phyloP scores from a whole-genome alignment of 202 grass and related monocot species.

The Schoenoplectus triqueter region DNA sequence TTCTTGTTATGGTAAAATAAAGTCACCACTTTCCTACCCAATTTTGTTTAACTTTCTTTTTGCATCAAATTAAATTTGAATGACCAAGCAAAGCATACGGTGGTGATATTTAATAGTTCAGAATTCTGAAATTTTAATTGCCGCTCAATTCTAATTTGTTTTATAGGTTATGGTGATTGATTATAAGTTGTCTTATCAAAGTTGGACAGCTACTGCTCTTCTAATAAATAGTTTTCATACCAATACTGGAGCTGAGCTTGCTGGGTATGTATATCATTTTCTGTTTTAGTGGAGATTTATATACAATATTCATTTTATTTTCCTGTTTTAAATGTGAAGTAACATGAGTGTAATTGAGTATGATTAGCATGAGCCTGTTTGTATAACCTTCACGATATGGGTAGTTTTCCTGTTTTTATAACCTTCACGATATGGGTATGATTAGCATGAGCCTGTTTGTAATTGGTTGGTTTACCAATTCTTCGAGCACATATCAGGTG shows the following conservation, averaged over 20 bases:
- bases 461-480: slow-evolving; percentile 11
- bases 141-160: slow-evolving; percentile 23
- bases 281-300: not conserved
- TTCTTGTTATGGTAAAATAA: slow-evolving; percentile 1
- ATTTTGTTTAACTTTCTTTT: not conserved
- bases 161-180: slow-evolving; percentile 91
- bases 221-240: slow-evolving; percentile 97
- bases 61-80: not conserved
- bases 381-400: too few relatives aligned
- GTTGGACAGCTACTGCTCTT: slow-evolving; percentile 79
- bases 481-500: slow-evolving; percentile 56
- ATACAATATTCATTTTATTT: not conserved
- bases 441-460: not conserved
- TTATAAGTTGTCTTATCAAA: slow-evolving; percentile 91
- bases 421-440: not conserved
- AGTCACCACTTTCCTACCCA: not conserved
- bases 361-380: too few relatives aligned
- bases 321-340: too few relatives aligned
- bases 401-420: not conserved
- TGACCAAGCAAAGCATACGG: not conserved
- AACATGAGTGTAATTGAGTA: too few relatives aligned
- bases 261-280: slow-evolving; percentile 52
- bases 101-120: not conserved
- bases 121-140: slow-evolving; percentile 19
- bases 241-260: slow-evolving; percentile 81